Base-by-base conservation (phyloP, 306 rosid species). In the Fagus sylvatica region DNA sequence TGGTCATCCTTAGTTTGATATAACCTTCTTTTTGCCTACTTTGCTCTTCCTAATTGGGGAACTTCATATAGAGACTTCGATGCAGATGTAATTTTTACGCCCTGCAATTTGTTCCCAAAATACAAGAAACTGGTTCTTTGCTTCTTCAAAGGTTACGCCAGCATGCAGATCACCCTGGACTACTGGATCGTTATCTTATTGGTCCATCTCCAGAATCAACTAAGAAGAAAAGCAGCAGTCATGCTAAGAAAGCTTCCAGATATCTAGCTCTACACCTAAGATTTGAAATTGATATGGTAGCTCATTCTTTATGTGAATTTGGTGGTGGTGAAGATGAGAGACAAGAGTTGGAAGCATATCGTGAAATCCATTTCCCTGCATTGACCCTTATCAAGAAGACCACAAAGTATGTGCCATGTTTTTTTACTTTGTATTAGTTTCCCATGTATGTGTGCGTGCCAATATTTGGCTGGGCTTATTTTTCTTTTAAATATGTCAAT, bases 81-180 rank as follows among this genome's bases (percentile, higher is more conserved):
- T 95, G 99, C 99, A 93, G 98, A 87, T 95, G 99, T 85, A 95
- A 95, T 85, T 95, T 95, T 83, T 91, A 92, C 51, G 97, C 98
- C 71, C 86, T 95, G 85, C 94, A 86, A 84, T 95, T 95, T 91
- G 93, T 87, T 81, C 96, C 97, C 79, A 91, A 84, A 88, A 91
- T 95, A 79, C 99, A 93, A 95, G 88, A 91, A 88, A 79, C 92
- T 10, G 98, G 98, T 76, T 93, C 94, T 71, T 82, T 91, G 83
- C 91, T 95, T 85, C 93, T 95, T 76, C 91, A 86, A 88, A 93
- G 97, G 82, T 79, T 95, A 80, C 99, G 94, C 6, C 89, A 84
- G 43, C 85, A 76, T 74, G 79, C 78, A 56, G 89, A 85, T 70
- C 77, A 71, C 69, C 73, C 80, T 81, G 97, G 98, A 79, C 89